Evolutionary conservation across 2,329 filamentous ascomycete genomes (phyloP), one percentile per base, ranked within the genome.

Genomic region (Epichloe glyceriae): DNA sequence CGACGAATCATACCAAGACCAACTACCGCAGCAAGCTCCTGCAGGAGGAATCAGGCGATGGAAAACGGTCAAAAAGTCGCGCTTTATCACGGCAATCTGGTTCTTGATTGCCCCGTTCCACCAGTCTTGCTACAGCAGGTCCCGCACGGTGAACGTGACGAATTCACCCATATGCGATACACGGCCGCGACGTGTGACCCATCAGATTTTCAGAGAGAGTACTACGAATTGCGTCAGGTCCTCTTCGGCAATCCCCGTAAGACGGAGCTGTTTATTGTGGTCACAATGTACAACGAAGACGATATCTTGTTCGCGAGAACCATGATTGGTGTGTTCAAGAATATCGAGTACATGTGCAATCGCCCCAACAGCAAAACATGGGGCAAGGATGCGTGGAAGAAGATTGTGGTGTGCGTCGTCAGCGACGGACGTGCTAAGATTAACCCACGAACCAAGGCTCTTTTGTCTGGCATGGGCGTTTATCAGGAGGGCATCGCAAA

Each of bases 231-330:
- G 53, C 86, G 91, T 55, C 91, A 97, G 69, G 85, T 82, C 63
- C 79, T 97, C 22, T 96, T 96, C 64, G 88, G 88, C 51, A 96
- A 95, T 67, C 85, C 88, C 3, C 78, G 91, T 50, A 87, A 95
- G 62, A 96, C 91, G 0, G 91, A 97, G 70, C 74, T 97, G 2
- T 96, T 97, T 68, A 95, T 97, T 61, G 91, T 90, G 35, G 82
- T 97, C 50, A 97, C 91, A 52, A 96, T 96, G 91, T 98, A 98
- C 73, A 98, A 98, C 64, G 93, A 98, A 64, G 91, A 98, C 66
- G 93, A 98, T 61, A 83, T 97, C 57, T 74, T 96, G 53, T 96
- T 98, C 64, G 89, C 93, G 22, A 83, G 93, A 41, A 97, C 93
- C 4, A 88, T 98, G 88, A 87, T 84, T 47, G 93, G 93, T 67